Evolutionary conservation across 2,329 filamentous ascomycete species (phyloP), one percentile per base, ranked within the genome.

Genomic region (Cadophora malorum): DNA sequence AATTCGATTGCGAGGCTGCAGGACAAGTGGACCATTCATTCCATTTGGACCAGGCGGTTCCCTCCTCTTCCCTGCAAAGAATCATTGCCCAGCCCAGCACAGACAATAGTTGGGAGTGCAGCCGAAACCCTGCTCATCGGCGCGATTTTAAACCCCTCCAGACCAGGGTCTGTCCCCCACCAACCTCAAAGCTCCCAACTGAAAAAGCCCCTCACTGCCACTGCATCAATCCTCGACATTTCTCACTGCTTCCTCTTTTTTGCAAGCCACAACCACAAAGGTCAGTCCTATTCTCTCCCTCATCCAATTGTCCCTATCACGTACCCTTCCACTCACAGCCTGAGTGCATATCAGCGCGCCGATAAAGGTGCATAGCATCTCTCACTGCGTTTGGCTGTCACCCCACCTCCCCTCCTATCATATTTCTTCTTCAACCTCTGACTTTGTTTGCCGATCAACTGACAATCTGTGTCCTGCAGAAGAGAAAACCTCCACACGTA

Each of bases 391-490:
- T 59, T 65, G 55, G 28, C 55, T 25, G 55, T 23, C 64, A 65
- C 50, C 64, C 64, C 53, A 60, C 64, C 21, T 58, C 45, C 60
- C 60, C 63, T 52, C 47, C 49, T 31, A 33, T 16, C 55, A 61
- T 60, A 50, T 65, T 64, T 64, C 63, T 64, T 64, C 50, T 64
- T 56, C 52, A 47, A 28, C 62, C 62, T 33, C 52, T 52, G 19
- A 60, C 53, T 67, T 49, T 62, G 41, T 59, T 41, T 61, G 59
- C 50, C 64, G 25, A 63, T 63, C 45, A 69, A 74, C 74, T 76
- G 70, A 75, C 66, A 65, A 53, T 53, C 52, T 28, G 52, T 23
- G 63, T 65, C 64, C 66, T 60, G 50, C 47, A 53, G 60, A 52
- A 38, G 21, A 65, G 9, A 52, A 50, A 65, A 31, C 9, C n/a